Evolutionary conservation across 495 filamentous ascomycete genomes (phyloP).

Genomic region (Sordaria brevicollis): DNA sequence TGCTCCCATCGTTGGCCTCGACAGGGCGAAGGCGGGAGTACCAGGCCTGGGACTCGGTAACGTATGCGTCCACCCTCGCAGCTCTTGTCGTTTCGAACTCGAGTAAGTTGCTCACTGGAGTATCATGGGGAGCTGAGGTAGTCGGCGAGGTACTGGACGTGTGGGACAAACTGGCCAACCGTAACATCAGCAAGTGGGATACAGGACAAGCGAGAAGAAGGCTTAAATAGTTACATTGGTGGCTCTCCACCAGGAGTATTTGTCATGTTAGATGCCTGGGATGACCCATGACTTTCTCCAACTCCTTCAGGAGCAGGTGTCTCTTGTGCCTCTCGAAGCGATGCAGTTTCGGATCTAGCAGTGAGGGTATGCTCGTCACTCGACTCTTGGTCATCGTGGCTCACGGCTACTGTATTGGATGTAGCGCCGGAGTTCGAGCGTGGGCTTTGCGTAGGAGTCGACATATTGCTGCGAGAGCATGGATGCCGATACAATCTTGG

Average conservation of each 20-base stretch:
- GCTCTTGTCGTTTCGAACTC: not conserved
- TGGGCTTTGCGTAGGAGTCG: not conserved
- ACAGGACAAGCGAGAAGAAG: not conserved
- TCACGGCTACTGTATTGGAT: not conserved
- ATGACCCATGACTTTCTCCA: not conserved
- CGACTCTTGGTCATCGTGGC: not conserved
- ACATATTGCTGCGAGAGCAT: not conserved
- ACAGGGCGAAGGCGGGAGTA: not conserved
- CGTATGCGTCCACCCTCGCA: not conserved
- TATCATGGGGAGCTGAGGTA: not conserved
- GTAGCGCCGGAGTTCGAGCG: not conserved
- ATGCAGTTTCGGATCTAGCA: not conserved
- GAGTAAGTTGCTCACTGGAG: not conserved
- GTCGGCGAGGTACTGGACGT: not conserved
- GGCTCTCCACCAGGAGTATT: not conserved
- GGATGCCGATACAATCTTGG: not conserved
- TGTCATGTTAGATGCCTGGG: not conserved
- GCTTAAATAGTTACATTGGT: not conserved
- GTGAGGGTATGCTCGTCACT: not conserved
- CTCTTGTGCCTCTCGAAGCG: not conserved
- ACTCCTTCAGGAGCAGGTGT: not conserved
- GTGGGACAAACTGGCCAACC: not conserved
- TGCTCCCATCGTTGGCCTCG: not conserved
- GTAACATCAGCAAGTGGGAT: not conserved
- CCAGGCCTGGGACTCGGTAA: not conserved